phyloP scores from a whole-genome alignment of 2,329 filamentous ascomycete genomes.

The Neobulgaria alba region DNA sequence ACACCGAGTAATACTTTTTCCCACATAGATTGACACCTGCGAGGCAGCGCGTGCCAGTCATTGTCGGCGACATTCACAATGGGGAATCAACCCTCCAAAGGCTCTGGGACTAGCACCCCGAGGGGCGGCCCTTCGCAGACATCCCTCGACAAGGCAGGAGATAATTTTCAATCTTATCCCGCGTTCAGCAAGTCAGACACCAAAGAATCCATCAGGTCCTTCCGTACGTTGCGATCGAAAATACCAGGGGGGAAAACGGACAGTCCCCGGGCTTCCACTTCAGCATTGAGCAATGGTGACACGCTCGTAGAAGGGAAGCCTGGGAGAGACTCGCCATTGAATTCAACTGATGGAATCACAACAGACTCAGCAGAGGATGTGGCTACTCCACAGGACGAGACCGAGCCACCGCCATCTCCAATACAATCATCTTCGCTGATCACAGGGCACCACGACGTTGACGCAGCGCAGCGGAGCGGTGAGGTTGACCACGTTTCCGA shows the following conservation, averaged over 20 bases:
- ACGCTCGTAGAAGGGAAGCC: conserved; percentile 51
- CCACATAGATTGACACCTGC: background rate
- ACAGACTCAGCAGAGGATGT: conserved; percentile 35
- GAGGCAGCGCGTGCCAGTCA: background rate
- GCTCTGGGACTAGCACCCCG: conserved; percentile 24
- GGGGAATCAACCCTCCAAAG: conserved; percentile 64
- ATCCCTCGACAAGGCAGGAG: conserved; percentile 21
- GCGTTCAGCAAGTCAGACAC: conserved; percentile 91
- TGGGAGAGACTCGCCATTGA: conserved; percentile 40
- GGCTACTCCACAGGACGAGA: conserved; percentile 40
- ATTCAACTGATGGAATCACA: conserved; percentile 31
- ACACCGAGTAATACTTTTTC: background rate
- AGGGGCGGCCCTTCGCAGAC: conserved; percentile 24
- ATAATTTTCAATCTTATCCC: conserved; percentile 68
- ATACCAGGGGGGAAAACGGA: conserved; percentile 72
- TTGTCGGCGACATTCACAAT: conserved; percentile 35
- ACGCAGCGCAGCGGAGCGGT: conserved; percentile 72
- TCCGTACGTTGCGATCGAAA: conserved; percentile 74
- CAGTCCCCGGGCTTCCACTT: conserved; percentile 69
- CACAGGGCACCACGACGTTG: conserved; percentile 67
- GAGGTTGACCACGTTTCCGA: conserved; percentile 95
- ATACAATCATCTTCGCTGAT: conserved; percentile 69
- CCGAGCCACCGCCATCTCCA: conserved; percentile 72
- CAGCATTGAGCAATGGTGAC: conserved; percentile 48
- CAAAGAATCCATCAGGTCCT: conserved; percentile 81